Percentiles rank a stretch among this genome's conserved stretches.
phyloP scores from a whole-genome alignment of 495 filamentous ascomycete species.

The Xylaria palmicola region DNA sequence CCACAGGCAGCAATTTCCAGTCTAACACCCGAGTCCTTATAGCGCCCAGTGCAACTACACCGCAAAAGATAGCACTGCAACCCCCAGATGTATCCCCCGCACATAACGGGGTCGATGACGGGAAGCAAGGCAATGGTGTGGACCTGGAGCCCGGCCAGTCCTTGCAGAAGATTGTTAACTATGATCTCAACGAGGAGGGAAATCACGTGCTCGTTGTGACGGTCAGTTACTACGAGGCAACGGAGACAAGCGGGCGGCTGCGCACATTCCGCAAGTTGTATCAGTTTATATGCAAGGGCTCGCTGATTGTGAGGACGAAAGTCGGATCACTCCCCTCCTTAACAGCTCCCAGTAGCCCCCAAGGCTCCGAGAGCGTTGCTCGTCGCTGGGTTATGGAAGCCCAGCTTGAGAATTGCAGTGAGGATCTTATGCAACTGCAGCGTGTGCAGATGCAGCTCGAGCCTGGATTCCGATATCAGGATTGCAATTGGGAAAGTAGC shows the following conservation, averaged over 20 bases:
- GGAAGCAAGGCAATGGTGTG: constrained; percentile 31
- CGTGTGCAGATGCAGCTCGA: constrained; percentile 52
- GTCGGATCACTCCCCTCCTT: constrained; percentile 55
- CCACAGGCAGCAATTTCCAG: neutral
- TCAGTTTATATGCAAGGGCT: constrained; percentile 89
- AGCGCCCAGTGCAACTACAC: constrained; percentile 51
- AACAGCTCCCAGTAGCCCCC: neutral
- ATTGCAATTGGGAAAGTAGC: constrained; percentile 54
- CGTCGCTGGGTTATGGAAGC: constrained; percentile 72
- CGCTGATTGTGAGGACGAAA: constrained; percentile 88
- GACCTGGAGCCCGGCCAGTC: constrained; percentile 66
- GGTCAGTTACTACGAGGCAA: constrained; percentile 77
- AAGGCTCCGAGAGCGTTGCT: constrained; percentile 24
- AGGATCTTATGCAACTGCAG: constrained; percentile 63
- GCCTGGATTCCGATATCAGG: constrained; percentile 43
- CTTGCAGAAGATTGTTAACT: constrained; percentile 77
- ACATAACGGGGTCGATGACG: constrained; percentile 11
- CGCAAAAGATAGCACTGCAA: constrained; percentile 27
- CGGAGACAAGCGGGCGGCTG: constrained; percentile 65
- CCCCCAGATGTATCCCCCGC: constrained; percentile 19
- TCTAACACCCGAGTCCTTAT: neutral
- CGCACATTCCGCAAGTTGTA: constrained; percentile 94
- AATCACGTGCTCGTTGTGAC: constrained; percentile 93
- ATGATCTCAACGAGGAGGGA: constrained; percentile 91
- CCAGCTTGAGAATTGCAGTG: constrained; percentile 89